Evolutionary conservation across 2,329 filamentous ascomycete species (phyloP), one percentile per base, ranked within the genome.

Genomic region (Curvularia sp.): DNA sequence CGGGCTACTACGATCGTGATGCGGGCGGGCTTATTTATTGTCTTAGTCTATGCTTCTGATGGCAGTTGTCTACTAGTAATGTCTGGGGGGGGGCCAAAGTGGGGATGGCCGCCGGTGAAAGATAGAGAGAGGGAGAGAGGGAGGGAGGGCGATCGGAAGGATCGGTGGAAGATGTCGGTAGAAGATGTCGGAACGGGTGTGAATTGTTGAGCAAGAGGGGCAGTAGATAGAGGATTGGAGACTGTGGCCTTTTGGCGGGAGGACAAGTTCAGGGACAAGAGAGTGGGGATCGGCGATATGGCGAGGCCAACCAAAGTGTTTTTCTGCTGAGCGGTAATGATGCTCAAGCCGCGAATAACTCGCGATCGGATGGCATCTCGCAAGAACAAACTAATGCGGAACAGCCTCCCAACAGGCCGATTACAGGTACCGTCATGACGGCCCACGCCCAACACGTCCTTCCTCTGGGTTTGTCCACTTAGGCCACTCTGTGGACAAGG

Each of bases 361-460:
- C 49, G 60, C 48, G 52, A 48, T 56, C 43, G 36, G 49, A 47
- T 55, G 56, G 64, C 63, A 34, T 41, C 59, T 66, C 63, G 61
- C 65, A 66, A 64, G 49, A 53, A 53, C 53, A 47, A 57, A 64
- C 65, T 68, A 68, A 66, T 69, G 57, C 63, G 61, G 66, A 50
- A 65, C 59, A 43, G 30, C n/a, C 32, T 63, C 66, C 61, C 66
- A 69, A 69, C 66, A 66, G 30, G 23, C 39, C 45, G 41, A 19
- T 42, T 55, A 34, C 18, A 51, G 43, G 23, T 43, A 18, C 36
- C 39, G 50, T 54, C 42, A 51, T 53, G 49, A 39, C 54, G 58
- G 50, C 47, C 51, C 34, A 34, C 50, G 45, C 53, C 38, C 55
- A 48, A 28, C 49, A 43, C 15, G 27, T 21, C 21, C 43, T 19